These are phyloP conservation scores for Hawksworthiomyces lignivorus DNA, from an alignment of 2,329 filamentous ascomycete species.

Conservation along the genomic window DNA sequence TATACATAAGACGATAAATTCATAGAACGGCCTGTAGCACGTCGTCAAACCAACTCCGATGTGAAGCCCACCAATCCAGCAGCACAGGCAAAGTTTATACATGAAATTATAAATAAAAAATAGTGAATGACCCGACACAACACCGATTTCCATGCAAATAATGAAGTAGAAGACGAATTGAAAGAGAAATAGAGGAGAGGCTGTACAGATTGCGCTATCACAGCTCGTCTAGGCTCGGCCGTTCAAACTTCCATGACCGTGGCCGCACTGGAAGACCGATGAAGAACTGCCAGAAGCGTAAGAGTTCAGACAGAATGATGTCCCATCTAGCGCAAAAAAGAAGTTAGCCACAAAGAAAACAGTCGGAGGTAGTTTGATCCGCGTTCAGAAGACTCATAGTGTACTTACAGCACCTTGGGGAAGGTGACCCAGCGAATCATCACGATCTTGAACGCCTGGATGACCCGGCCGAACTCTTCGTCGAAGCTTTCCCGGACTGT, in stretches of 20 bases:
- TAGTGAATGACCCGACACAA: too few relatives aligned
- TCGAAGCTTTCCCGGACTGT: constrained; percentile 50
- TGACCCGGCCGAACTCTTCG: constrained; percentile 57
- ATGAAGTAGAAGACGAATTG: neutral
- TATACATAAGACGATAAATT: too few relatives aligned
- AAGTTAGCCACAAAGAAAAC: neutral
- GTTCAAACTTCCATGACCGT: constrained; percentile 38
- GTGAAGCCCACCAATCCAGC: too few relatives aligned
- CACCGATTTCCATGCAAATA: constrained; percentile 1
- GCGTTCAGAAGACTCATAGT: too few relatives aligned
- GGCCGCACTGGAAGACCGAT: constrained; percentile 45
- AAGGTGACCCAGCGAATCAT: constrained; percentile 61
- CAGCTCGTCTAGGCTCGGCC: constrained; percentile 42
- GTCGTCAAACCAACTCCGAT: too few relatives aligned
- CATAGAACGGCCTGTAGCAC: too few relatives aligned
- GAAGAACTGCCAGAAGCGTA: constrained; percentile 42
- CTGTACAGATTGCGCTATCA: constrained; percentile 18
- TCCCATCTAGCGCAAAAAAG: constrained; percentile 26
- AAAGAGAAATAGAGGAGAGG: neutral
- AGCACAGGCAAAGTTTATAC: too few relatives aligned
- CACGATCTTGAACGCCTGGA: constrained; percentile 57
- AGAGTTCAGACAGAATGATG: constrained; percentile 36
- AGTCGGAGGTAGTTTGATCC: too few relatives aligned
- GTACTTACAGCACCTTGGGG: constrained; percentile 60
- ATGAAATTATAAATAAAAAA: neutral